Percentiles rank a stretch among this genome's conserved stretches.
Evolutionary conservation across 73 alveolate species (phyloP).

Genomic region (Paramecium primaurelia): DNA sequence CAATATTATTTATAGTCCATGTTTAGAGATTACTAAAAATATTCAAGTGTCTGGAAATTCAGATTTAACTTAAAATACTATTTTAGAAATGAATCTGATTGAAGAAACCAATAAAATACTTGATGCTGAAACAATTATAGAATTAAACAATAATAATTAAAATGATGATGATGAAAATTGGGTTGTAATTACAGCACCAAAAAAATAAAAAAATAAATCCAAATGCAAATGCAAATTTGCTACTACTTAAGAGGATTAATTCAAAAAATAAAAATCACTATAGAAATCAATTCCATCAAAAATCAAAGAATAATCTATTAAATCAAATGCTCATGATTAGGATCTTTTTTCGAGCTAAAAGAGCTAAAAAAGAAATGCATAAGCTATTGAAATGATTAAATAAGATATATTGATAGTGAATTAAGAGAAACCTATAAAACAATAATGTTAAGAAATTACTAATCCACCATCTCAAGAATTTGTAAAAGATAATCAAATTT

Average conservation of each 20-base stretch:
- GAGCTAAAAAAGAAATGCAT: neutral
- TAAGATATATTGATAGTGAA: neutral
- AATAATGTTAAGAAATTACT: neutral
- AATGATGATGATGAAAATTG: slow-evolving; percentile 6
- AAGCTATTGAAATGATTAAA: neutral
- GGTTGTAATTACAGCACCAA: neutral
- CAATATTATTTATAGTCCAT: neutral
- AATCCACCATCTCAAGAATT: neutral
- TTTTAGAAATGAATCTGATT: neutral
- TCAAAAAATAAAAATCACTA: neutral
- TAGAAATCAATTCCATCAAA: neutral
- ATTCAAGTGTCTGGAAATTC: neutral
- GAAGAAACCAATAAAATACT: neutral
- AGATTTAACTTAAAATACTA: neutral
- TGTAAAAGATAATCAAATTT: neutral
- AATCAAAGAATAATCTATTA: neutral
- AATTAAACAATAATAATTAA: neutral
- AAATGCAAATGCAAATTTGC: neutral
- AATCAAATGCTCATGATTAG: neutral
- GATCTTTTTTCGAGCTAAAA: neutral
- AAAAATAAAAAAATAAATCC: neutral
- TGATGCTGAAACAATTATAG: neutral
- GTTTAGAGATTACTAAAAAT: neutral
- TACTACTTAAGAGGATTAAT: neutral
- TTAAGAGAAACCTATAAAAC: neutral